Conservation (phyloP, 2,329 filamentous ascomycete species). For the Microdochium trichocladiopsis region DNA sequence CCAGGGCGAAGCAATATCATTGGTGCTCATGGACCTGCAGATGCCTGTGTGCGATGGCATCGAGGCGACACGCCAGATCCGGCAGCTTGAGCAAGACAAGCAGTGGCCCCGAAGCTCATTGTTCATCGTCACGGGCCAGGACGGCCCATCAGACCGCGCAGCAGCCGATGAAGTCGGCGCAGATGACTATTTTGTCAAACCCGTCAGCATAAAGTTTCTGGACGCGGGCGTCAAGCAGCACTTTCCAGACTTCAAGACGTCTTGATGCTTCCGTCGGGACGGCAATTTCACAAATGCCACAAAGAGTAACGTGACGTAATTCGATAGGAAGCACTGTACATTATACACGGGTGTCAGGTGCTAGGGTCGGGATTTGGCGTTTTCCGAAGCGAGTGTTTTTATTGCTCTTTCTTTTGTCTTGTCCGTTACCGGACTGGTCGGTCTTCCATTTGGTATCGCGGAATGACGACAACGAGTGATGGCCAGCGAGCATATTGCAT, state of each 20-base stretch:
- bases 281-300: not conserved
- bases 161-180: slow-evolving; percentile 2
- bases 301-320: not conserved
- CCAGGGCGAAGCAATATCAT: slow-evolving; percentile 24
- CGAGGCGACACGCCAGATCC: slow-evolving; percentile 28
- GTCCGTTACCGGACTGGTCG: too few species aligned
- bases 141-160: slow-evolving; percentile 6
- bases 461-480: too few species aligned
- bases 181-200: slow-evolving; percentile 5
- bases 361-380: not conserved
- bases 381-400: not conserved
- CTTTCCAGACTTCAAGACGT: slow-evolving; percentile 2
- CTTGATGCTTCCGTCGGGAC: too few species aligned
- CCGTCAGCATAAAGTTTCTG: slow-evolving; percentile 1
- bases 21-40: slow-evolving; percentile 34
- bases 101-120: not conserved
- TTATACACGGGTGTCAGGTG: not conserved
- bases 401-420: not conserved
- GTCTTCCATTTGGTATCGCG: too few species aligned
- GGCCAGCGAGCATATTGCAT: too few species aligned
- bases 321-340: not conserved
- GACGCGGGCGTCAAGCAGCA: slow-evolving; percentile 1
- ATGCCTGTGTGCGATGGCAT: slow-evolving; percentile 35
- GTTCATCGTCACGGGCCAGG: slow-evolving; percentile 17
- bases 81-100: slow-evolving; percentile 22